phyloP scores from a whole-genome alignment of 805 yeast species.

The Ogataea salicorniae region DNA sequence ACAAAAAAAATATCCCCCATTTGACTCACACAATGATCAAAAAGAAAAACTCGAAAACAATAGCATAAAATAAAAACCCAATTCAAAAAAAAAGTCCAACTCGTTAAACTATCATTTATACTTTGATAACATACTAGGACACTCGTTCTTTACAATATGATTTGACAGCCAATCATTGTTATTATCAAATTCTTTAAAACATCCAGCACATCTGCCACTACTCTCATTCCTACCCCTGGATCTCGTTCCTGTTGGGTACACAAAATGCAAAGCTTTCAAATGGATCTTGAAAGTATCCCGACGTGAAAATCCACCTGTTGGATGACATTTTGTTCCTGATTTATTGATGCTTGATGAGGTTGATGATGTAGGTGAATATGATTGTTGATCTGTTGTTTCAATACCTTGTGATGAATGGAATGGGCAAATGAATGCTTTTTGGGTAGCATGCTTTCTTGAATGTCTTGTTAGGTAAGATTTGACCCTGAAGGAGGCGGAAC shows the following conservation, averaged over 20 bases:
- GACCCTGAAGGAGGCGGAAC: constrained; percentile 44
- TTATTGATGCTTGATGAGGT: not conserved
- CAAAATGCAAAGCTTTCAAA: constrained; percentile 50
- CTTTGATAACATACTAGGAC: constrained; percentile 29
- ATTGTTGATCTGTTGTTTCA: constrained; percentile 9
- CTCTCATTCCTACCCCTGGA: constrained; percentile 38
- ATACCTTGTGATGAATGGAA: constrained; percentile 31
- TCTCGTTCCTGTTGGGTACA: constrained; percentile 51
- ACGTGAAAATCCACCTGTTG: constrained; percentile 54
- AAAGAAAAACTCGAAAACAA: too few species aligned
- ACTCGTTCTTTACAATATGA: constrained; percentile 47
- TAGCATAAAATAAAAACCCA: not conserved
- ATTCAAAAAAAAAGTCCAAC: not conserved
- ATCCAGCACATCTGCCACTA: constrained; percentile 50
- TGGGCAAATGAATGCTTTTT: constrained; percentile 53
- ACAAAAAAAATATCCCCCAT: too few species aligned
- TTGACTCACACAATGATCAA: too few species aligned
- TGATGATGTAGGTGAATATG: constrained; percentile 7
- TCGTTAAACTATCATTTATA: constrained; percentile 13
- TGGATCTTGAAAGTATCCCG: constrained; percentile 58
- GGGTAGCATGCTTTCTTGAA: constrained; percentile 44
- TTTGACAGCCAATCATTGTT: constrained; percentile 48
- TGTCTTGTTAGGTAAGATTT: constrained; percentile 53
- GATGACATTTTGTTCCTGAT: constrained; percentile 41
- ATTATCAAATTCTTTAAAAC: constrained; percentile 44